Evolutionary conservation across 768 basidiomycete species (phyloP).

Genomic region (Plicaturopsis crispa): DNA sequence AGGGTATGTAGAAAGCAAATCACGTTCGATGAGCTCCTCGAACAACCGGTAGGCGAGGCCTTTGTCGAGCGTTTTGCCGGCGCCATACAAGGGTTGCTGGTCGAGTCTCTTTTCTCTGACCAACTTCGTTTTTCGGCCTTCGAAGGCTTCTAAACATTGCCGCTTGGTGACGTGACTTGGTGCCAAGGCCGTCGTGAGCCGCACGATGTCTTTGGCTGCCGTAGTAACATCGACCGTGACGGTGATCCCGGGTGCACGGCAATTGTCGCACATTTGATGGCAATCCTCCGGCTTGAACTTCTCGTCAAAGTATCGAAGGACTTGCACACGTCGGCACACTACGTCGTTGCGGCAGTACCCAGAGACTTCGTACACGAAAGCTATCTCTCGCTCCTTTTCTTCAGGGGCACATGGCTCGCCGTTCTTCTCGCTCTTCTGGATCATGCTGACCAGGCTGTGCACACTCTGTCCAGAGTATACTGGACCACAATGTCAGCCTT

Average conservation of each 20-base stretch:
- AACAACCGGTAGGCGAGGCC: conserved; percentile 63
- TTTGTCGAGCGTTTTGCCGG: conserved; percentile 37
- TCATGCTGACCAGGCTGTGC: conserved; percentile 46
- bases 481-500: conserved; percentile 23
- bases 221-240: conserved; percentile 53
- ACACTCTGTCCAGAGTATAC: conserved; percentile 64
- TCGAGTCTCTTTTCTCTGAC: conserved; percentile 42
- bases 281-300: conserved; percentile 65
- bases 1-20: conserved; percentile 41
- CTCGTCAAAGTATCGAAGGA: conserved; percentile 89
- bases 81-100: conserved; percentile 42
- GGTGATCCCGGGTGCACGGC: conserved; percentile 41
- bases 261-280: conserved; percentile 76
- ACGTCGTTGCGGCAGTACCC: conserved; percentile 74
- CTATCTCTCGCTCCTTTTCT: conserved; percentile 58
- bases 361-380: conserved; percentile 62
- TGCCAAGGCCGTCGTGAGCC: conserved; percentile 44
- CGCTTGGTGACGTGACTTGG: conserved; percentile 50
- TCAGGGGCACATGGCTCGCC: conserved; percentile 25
- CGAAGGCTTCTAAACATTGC: conserved; percentile 55
- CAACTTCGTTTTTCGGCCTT: conserved; percentile 47
- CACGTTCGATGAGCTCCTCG: conserved; percentile 41
- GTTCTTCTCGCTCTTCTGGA: conserved; percentile 45
- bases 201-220: conserved; percentile 47
- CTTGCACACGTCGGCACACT: conserved; percentile 80